Evolutionary conservation across 2,329 filamentous ascomycete species (phyloP).

Genomic region (Aspergillus ochraceus): DNA sequence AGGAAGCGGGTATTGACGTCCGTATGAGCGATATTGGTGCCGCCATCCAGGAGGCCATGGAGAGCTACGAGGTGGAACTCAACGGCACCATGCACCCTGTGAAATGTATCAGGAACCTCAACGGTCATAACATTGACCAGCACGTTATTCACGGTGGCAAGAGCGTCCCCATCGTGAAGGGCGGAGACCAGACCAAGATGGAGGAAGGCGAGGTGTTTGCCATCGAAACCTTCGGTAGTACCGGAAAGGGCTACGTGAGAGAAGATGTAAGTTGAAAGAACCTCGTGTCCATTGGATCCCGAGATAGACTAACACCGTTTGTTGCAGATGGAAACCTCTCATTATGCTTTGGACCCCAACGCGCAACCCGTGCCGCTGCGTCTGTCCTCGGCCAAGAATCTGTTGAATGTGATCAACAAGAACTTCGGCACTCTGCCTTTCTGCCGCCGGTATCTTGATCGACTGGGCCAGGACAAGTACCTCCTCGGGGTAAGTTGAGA

Average conservation of each 20-base stretch:
- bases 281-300: neutral
- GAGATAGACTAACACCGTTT: constrained; percentile 6
- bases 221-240: constrained; percentile 94
- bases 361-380: constrained; percentile 74
- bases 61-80: constrained; percentile 86
- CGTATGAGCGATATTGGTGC: constrained; percentile 83
- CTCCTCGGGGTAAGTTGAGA: constrained; percentile 69
- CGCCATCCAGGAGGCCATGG: constrained; percentile 86
- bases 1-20: constrained; percentile 89
- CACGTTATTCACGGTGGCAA: constrained; percentile 90
- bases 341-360: constrained; percentile 77
- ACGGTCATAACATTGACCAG: constrained; percentile 84
- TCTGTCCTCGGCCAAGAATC: constrained; percentile 77
- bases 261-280: constrained; percentile 67
- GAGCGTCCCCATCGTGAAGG: constrained; percentile 91
- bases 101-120: constrained; percentile 83
- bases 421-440: constrained; percentile 94
- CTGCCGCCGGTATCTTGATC: constrained; percentile 86
- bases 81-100: constrained; percentile 75
- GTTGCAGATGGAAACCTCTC: constrained; percentile 71
- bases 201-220: constrained; percentile 95
- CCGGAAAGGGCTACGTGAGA: constrained; percentile 81
- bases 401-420: constrained; percentile 89
- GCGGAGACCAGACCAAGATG: constrained; percentile 88
- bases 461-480: constrained; percentile 93